Evolutionary conservation across 2,329 filamentous ascomycete genomes (phyloP).

Genomic region (Tricladium varicosporioides): DNA sequence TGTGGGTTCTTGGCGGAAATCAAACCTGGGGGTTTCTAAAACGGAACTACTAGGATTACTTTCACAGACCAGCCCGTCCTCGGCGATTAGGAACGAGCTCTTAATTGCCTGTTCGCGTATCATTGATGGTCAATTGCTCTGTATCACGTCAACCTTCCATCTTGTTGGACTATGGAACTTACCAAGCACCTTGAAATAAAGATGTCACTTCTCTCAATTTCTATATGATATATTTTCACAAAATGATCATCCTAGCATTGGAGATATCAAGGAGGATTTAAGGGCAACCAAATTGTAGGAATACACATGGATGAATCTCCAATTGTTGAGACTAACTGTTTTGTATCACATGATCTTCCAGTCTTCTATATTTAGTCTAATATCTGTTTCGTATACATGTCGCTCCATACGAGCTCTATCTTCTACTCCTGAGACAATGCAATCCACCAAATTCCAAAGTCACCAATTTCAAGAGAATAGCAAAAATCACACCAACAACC

Average conservation of each 20-base stretch:
- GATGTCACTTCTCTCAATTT: constrained; percentile 25
- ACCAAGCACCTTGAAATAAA: constrained; percentile 17
- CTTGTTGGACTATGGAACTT: constrained; percentile 24
- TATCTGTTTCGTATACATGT: too few relatives aligned
- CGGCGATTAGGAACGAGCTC: constrained; percentile 24
- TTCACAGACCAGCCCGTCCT: constrained; percentile 13
- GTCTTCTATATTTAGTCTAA: too few relatives aligned
- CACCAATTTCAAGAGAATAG: too few relatives aligned
- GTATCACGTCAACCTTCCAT: constrained; percentile 17
- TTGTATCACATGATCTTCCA: too few relatives aligned
- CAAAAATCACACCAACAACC: too few relatives aligned
- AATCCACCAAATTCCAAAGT: too few relatives aligned
- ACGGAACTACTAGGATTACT: too few relatives aligned
- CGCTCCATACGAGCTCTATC: too few relatives aligned
- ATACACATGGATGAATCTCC: constrained; percentile 25
- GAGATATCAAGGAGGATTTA: constrained; percentile 21
- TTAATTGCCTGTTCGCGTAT: constrained; percentile 28
- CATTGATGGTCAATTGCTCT: constrained; percentile 30
- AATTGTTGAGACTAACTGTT: too few relatives aligned
- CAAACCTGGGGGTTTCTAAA: too few relatives aligned
- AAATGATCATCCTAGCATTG: constrained; percentile 20
- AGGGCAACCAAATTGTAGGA: constrained; percentile 28
- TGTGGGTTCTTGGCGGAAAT: too few relatives aligned
- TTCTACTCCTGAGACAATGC: too few relatives aligned
- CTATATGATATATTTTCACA: constrained; percentile 23